phyloP scores from a whole-genome alignment of 2,329 filamentous ascomycete genomes.

The Colletotrichum orchidophilum region DNA sequence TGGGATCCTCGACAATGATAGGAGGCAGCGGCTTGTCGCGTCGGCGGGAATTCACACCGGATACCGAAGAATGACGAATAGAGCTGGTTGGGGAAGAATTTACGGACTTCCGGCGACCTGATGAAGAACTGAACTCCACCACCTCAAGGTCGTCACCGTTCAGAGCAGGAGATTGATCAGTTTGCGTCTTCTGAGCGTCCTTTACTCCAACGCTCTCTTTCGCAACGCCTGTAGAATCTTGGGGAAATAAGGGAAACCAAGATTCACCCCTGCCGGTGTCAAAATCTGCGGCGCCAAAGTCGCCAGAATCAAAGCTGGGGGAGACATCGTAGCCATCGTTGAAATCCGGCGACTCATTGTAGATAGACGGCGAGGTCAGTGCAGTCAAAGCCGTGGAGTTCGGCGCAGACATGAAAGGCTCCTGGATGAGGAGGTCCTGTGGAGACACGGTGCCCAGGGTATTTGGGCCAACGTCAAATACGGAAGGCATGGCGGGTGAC shows the following conservation, averaged over 20 bases:
- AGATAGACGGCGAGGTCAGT: slow-evolving; percentile 84
- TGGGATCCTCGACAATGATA: slow-evolving; percentile 78
- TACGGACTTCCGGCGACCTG: slow-evolving; percentile 58
- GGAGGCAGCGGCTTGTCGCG: slow-evolving; percentile 84
- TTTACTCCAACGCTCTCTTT: slow-evolving; percentile 37
- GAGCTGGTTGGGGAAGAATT: slow-evolving; percentile 52
- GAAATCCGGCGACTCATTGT: slow-evolving; percentile 80
- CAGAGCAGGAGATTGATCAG: slow-evolving; percentile 51
- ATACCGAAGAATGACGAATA: slow-evolving; percentile 71
- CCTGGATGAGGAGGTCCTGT: slow-evolving; percentile 78
- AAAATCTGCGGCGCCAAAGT: slow-evolving; percentile 66
- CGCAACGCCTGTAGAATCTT: slow-evolving; percentile 42
- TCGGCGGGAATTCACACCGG: slow-evolving; percentile 77
- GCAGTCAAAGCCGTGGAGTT: slow-evolving; percentile 85
- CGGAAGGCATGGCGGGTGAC: slow-evolving; percentile 60
- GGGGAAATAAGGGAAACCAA: slow-evolving; percentile 81
- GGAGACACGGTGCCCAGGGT: slow-evolving; percentile 82
- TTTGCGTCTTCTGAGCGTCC: slow-evolving; percentile 21
- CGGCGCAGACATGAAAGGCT: slow-evolving; percentile 78
- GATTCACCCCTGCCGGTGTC: slow-evolving; percentile 58
- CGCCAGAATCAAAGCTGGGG: slow-evolving; percentile 74
- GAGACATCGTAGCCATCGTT: slow-evolving; percentile 79
- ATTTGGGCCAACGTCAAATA: slow-evolving; percentile 63
- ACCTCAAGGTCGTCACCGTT: slow-evolving; percentile 60
- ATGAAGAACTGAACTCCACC: slow-evolving; percentile 46